A percentile compares a stretch with the other conserved stretches of the same genome.
phyloP scores from a whole-genome alignment of 208 protist genomes.

The Leptomonas pyrrhocoris region DNA sequence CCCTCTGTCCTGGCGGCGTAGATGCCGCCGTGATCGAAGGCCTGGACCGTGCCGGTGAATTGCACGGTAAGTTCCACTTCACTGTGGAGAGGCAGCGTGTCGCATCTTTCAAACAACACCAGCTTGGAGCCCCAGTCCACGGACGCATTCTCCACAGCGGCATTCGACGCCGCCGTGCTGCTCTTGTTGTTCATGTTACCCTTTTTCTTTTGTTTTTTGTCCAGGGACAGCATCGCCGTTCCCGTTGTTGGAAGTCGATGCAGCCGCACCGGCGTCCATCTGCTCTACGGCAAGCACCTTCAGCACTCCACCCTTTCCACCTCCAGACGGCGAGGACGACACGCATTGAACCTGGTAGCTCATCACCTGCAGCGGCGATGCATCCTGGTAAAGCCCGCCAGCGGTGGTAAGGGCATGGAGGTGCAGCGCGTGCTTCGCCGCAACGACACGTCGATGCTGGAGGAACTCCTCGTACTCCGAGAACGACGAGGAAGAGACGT shows the following conservation, averaged over 20 bases:
- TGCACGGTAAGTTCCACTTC: constrained; percentile 55
- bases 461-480: constrained; percentile 31
- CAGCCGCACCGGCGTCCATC: constrained; percentile 16
- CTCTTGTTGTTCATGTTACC: background rate
- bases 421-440: constrained; percentile 39
- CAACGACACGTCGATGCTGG: constrained; percentile 5
- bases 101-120: constrained; percentile 52
- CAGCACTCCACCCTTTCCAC: constrained; percentile 9
- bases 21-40: constrained; percentile 55
- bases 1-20: constrained; percentile 39
- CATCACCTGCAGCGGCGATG: constrained; percentile 38
- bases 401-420: constrained; percentile 54
- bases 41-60: constrained; percentile 64
- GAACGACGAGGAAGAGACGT: background rate
- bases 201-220: constrained; percentile 2
- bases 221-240: background rate
- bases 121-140: constrained; percentile 52
- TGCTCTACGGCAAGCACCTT: constrained; percentile 60
- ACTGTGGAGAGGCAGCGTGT: constrained; percentile 30
- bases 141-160: background rate
- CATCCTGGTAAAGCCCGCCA: constrained; percentile 26
- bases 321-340: background rate
- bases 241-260: background rate
- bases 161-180: background rate
- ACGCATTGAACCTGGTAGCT: constrained; percentile 44